Conservation (phyloP, 805 yeast species). For the Cyberlindnera mycetangii region DNA sequence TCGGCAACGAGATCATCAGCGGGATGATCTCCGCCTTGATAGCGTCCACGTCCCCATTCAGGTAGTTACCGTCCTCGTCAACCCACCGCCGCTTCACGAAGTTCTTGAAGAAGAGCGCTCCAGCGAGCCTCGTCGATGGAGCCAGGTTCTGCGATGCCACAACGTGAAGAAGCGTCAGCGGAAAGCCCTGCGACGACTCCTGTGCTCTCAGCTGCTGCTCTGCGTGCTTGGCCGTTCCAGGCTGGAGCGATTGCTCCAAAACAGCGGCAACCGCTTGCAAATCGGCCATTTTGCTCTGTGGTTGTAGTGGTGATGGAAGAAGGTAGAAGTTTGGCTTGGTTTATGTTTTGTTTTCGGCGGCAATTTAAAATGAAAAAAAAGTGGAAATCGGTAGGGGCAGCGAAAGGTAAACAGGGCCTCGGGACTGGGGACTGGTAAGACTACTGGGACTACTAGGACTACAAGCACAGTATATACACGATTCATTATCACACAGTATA, state of each 20-base stretch:
- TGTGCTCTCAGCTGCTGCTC: constrained; percentile 61
- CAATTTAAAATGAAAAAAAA: constrained; percentile 1
- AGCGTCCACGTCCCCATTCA: constrained; percentile 64
- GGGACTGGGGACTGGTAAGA: neutral
- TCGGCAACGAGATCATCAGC: constrained; percentile 82
- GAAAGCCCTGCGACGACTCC: constrained; percentile 71
- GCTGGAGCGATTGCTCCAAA: constrained; percentile 62
- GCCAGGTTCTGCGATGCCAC: constrained; percentile 61
- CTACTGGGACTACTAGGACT: neutral
- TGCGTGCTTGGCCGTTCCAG: constrained; percentile 61
- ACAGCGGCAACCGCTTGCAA: constrained; percentile 51
- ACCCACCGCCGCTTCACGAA: constrained; percentile 83
- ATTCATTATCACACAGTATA: neutral
- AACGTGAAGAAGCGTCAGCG: constrained; percentile 70
- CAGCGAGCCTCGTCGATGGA: constrained; percentile 71
- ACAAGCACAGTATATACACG: neutral
- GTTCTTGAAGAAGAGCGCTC: constrained; percentile 87
- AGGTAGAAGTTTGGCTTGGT: neutral
- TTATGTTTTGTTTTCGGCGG: constrained; percentile 5
- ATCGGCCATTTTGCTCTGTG: constrained; percentile 26
- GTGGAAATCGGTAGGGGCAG: constrained; percentile 8
- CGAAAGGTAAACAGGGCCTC: constrained; percentile 13
- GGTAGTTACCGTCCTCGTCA: constrained; percentile 81
- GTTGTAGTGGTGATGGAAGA: neutral
- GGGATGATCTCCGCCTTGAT: constrained; percentile 77